phyloP scores from a whole-genome alignment of 192 early-diverging fungal species.

The Coemansia sp. region DNA sequence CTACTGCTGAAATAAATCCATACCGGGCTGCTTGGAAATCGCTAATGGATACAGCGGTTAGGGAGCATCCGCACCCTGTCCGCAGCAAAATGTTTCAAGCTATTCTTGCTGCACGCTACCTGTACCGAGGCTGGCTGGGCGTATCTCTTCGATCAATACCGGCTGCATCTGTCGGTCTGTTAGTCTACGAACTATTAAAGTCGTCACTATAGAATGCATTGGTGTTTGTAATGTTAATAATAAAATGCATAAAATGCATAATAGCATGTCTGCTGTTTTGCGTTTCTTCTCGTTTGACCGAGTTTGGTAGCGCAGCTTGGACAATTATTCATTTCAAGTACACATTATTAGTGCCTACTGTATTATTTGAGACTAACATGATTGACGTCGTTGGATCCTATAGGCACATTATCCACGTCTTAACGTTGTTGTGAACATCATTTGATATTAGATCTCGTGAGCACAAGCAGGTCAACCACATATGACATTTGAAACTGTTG shows the following conservation, averaged over 20 bases:
- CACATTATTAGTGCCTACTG: no score
- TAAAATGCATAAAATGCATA: no score
- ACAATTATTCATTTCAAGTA: no score
- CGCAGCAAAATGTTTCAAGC: slow-evolving; percentile 11
- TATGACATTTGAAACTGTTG: slow-evolving; percentile 77
- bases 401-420: no score
- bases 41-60: slow-evolving; percentile 30
- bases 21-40: slow-evolving; percentile 40
- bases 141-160: slow-evolving; percentile 50
- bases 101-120: slow-evolving; percentile 24
- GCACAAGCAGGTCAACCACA: slow-evolving; percentile 18
- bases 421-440: no score
- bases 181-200: slow-evolving; percentile 47
- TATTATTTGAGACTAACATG: no score
- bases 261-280: no score
- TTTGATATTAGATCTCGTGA: no score
- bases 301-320: no score
- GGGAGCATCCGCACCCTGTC: slow-evolving; percentile 35
- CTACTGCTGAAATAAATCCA: slow-evolving; percentile 14
- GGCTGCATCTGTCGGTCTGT: slow-evolving; percentile 38
- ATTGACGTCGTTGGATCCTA: no score
- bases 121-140: slow-evolving; percentile 50
- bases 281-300: no score
- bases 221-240: no score
- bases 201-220: slow-evolving; percentile 8